Evolutionary conservation across 2,329 filamentous ascomycete genomes (phyloP), one percentile per base, ranked within the genome.

Genomic region (Fusarium pseudocircinatum): DNA sequence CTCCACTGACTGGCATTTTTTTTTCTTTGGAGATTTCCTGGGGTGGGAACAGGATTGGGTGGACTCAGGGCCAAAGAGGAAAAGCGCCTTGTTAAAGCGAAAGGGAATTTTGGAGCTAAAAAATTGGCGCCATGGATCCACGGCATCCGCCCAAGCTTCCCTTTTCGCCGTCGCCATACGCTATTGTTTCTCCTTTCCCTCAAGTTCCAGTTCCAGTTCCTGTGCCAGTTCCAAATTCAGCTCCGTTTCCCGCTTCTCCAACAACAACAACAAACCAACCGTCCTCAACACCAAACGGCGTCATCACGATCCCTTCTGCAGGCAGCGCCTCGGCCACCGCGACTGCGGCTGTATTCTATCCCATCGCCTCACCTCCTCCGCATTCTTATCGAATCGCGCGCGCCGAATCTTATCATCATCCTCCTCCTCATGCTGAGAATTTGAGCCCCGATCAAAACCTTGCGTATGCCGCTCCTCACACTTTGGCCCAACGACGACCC

Each of bases 31-130:
- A 73, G 75, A 75, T 70, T 76, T 77, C 71, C 75, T 76, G 74
- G 75, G 75, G 75, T 75, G 73, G 75, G 70, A 69, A 75, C 72
- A 73, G 66, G 70, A 70, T 77, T 73, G 56, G 60, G 66, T 57
- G 70, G 39, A 46, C 12, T 53, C 32, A 37, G 18, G 32, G 32
- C 53, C 53, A 32, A 57, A 57, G 40, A 24, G 53, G 53, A 57
- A 57, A 57, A 44, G 53, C 24, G 42, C n/a, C 22, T 44, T 16
- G 18, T 18, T 46, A 57, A 72, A 61, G 63, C 59, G 58, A 72
- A 69, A 78, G 74, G 67, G 75, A 75, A 73, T 79, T 81, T 76
- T 79, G 70, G 78, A 80, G 79, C 80, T 82, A 79, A 81, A 79
- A 79, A 75, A 75, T 80, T 77, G 78, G 77, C 77, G 77, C 77